phyloP scores from a whole-genome alignment of 768 basidiomycete species.

The Cytidiella melzeri region DNA sequence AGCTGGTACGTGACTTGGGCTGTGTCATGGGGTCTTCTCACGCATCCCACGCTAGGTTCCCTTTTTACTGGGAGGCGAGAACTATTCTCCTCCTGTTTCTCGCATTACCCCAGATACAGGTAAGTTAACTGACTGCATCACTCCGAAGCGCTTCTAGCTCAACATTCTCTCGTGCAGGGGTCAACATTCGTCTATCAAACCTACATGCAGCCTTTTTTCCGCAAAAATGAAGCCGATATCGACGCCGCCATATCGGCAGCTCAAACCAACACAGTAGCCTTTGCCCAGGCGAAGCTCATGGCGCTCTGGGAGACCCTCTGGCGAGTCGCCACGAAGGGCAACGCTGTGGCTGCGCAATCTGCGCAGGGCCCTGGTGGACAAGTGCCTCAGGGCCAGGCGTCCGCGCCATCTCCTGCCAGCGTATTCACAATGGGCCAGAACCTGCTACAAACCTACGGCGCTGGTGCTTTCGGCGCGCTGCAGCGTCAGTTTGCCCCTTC shows the following conservation, averaged over 20 bases:
- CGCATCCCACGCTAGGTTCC: conserved; percentile 43
- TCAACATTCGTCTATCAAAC: conserved; percentile 58
- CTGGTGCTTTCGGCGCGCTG: conserved; percentile 10
- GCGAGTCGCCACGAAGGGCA: conserved; percentile 30
- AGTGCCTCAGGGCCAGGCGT: not conserved
- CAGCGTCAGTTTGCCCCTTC: not conserved
- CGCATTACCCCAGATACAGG: conserved; percentile 65
- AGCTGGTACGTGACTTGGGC: conserved; percentile 44
- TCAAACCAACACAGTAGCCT: conserved; percentile 48
- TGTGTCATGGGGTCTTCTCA: conserved; percentile 7
- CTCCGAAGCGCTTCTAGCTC: not conserved
- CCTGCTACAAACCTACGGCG: conserved; percentile 10
- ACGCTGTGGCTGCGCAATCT: conserved; percentile 1
- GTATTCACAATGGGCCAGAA: conserved; percentile 6
- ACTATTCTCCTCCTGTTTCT: conserved; percentile 65
- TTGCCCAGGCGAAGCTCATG: conserved; percentile 45
- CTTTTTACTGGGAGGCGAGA: conserved; percentile 72
- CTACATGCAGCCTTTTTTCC: conserved; percentile 57
- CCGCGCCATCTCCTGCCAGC: conserved; percentile 1
- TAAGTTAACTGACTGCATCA: conserved; percentile 20
- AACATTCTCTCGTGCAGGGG: conserved; percentile 38
- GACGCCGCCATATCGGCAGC: conserved; percentile 53
- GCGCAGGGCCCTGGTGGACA: conserved; percentile 12
- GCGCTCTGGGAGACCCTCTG: conserved; percentile 43
- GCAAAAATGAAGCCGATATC: conserved; percentile 50